Percentiles rank a stretch among this genome's conserved stretches.
Evolutionary conservation across 345 rosid species (phyloP).

Genomic region (Euphorbia tirucalli): DNA sequence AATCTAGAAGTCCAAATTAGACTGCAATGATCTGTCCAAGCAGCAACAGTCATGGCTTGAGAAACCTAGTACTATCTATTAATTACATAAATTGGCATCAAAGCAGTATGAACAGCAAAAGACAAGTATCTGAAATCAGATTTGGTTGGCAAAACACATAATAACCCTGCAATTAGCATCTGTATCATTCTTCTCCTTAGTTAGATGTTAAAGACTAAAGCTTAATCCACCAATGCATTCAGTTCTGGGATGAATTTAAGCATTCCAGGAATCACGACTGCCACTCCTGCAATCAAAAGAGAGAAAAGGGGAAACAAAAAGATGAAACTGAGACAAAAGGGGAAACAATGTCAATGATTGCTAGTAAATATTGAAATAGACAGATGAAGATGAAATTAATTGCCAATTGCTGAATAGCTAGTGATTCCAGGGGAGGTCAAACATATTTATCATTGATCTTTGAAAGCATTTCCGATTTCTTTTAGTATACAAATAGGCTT

Average conservation of each 20-base stretch:
- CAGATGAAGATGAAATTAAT: no score
- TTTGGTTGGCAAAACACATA: neutral
- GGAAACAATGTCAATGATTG: neutral
- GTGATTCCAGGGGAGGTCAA: no score
- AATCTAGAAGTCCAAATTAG: neutral
- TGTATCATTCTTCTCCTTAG: neutral
- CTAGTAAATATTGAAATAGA: neutral
- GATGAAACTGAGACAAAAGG: neutral
- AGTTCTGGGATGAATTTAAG: neutral
- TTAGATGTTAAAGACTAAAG: neutral
- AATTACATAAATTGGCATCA: constrained; percentile 2
- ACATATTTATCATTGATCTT: no score
- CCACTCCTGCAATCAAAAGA: constrained; percentile 4
- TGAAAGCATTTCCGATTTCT: no score
- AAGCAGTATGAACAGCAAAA: neutral
- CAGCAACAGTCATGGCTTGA: neutral
- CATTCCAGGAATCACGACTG: neutral
- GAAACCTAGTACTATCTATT: neutral
- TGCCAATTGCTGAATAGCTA: no score
- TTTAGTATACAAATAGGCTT: no score
- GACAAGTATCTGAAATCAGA: neutral
- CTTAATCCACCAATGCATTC: neutral
- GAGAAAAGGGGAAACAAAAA: neutral
- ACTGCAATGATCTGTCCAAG: neutral
- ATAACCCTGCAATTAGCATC: neutral